phyloP scores from a whole-genome alignment of 345 rosid species.

The Camelina neglecta region DNA sequence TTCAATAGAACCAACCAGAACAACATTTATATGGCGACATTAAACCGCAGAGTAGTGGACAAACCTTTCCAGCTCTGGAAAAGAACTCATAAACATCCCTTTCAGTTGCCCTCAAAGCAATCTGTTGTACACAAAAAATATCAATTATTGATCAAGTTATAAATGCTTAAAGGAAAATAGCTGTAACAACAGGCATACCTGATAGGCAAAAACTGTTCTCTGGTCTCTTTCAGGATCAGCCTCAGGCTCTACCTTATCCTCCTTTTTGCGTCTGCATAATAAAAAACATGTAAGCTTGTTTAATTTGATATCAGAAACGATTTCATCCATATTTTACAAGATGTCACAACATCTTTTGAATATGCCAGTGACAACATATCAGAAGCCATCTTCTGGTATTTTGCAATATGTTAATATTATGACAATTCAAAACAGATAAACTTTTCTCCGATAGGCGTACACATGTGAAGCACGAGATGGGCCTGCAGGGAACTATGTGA shows the following conservation, averaged over 20 bases:
- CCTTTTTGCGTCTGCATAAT: slow-evolving; percentile 78
- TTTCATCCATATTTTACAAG: slow-evolving; percentile 27
- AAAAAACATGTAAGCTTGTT: slow-evolving; percentile 33
- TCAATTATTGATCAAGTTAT: slow-evolving; percentile 26
- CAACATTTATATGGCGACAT: slow-evolving; percentile 25
- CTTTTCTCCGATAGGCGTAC: slow-evolving; percentile 59
- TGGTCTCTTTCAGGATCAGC: slow-evolving; percentile 99
- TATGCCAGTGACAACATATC: slow-evolving; percentile 39
- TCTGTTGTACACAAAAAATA: slow-evolving; percentile 50
- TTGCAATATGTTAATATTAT: slow-evolving; percentile 35
- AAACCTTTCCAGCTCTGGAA: slow-evolving; percentile 97
- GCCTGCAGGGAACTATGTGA: slow-evolving; percentile 81
- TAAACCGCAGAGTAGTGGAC: slow-evolving; percentile 33
- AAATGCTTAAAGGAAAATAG: slow-evolving; percentile 11
- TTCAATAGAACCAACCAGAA: slow-evolving; percentile 2
- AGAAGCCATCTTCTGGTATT: slow-evolving; percentile 41
- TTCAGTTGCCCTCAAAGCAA: slow-evolving; percentile 91
- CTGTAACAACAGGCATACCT: slow-evolving; percentile 53
- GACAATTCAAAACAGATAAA: slow-evolving; percentile 51
- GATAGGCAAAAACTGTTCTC: slow-evolving; percentile 98
- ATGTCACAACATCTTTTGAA: slow-evolving; percentile 34
- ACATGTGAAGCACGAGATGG: slow-evolving; percentile 62
- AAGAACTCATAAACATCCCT: slow-evolving; percentile 93
- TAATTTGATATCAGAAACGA: slow-evolving; percentile 11
- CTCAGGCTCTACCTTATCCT: slow-evolving; percentile 79